Base-by-base conservation (phyloP, 768 basidiomycete species). In the Serendipita indica region DNA sequence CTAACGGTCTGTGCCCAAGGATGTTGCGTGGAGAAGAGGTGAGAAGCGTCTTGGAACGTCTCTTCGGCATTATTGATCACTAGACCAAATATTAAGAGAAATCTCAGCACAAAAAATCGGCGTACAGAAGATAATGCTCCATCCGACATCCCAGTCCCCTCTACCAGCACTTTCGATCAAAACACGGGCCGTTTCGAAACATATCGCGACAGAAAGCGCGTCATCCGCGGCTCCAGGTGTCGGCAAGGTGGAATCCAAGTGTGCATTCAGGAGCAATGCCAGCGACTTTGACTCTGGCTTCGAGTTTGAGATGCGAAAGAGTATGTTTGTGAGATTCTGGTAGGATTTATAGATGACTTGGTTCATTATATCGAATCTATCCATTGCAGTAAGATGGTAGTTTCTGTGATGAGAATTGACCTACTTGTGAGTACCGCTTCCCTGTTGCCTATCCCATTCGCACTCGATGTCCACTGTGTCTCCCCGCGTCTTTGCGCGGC, bases 11-110 rank as follows among this genome's bases (percentile, higher is more conserved):
- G 67, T 28, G 80, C 82, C 60, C 75, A 75, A 14, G 80, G 81
- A 67, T 96, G 90, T 65, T 94, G 90, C 0, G 91, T 96, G 3
- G 91, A 83, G 69, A 84, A 98, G 3, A 96, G 74, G 70, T 98
- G 93, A 0, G 89, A 92, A 0, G 86, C 92, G 66, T 97, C 94
- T 69, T 97, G 94, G 30, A 98, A 72, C 1, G 86, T 89, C 67
- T 98, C 93, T 69, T 98, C 93, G 10, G 86, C 94, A 61, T 94
- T 79, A 64, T 97, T 97, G 73, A 94, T 96, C 61, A 98, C 89
- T 92, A 52, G 25, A 28, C 61, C 57, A 61, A 18, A 13, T 58
- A 52, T 34, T 16, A 0, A 16, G 1, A 30, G 14, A 25, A 3
- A 20, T 28, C 10, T 16, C 16, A 45, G 34, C 14, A 62, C 18